These are phyloP conservation scores for Teratosphaeria viscida DNA, from an alignment of 2,329 filamentous ascomycete species.

Conservation along the genomic window DNA sequence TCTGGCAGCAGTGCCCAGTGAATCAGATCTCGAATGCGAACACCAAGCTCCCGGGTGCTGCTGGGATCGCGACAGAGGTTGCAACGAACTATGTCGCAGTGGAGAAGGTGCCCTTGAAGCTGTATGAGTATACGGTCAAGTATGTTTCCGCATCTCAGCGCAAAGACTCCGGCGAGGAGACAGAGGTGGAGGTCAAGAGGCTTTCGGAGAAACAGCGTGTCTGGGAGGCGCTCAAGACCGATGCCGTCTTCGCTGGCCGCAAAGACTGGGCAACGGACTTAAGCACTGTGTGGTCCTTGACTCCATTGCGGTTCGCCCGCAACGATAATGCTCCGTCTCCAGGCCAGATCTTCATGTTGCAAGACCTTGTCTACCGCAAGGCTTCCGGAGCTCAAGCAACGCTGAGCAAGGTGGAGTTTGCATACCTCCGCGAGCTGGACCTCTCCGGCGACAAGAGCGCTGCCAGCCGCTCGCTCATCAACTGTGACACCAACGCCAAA, in stretches of 20 bases:
- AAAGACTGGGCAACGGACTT: conserved; percentile 3
- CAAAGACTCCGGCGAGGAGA: background rate
- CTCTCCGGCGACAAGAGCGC: background rate
- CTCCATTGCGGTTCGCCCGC: background rate
- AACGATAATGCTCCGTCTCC: background rate
- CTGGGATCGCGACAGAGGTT: background rate
- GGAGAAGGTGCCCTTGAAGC: background rate
- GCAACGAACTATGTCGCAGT: background rate
- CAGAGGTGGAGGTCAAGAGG: conserved; percentile 1
- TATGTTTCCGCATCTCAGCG: background rate
- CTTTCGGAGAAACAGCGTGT: conserved; percentile 1
- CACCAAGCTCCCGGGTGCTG: background rate
- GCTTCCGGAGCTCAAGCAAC: background rate
- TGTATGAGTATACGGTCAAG: background rate
- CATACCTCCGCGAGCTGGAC: background rate
- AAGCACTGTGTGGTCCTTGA: background rate
- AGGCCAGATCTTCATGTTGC: background rate
- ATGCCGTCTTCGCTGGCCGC: background rate
- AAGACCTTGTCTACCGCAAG: background rate
- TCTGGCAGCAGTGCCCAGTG: background rate
- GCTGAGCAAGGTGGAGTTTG: background rate
- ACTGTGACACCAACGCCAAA: background rate
- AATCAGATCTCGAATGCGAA: background rate
- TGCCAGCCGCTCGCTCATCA: background rate
- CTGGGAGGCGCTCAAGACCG: background rate